Evolutionary conservation across 116 monocot genomes (phyloP).

Genomic region (Cymodocea nodosa): DNA sequence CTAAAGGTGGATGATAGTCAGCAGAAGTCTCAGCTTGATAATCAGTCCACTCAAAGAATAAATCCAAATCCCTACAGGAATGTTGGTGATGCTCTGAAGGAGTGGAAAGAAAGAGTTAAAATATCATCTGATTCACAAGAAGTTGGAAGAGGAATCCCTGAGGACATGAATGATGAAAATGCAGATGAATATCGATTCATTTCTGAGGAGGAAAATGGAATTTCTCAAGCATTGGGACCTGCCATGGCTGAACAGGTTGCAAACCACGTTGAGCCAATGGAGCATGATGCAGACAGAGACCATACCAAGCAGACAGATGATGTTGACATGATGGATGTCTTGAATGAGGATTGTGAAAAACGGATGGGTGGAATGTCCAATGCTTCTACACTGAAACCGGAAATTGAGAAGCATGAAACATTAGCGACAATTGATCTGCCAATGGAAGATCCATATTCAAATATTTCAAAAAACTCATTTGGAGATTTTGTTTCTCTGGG

Average conservation of each 20-base stretch:
- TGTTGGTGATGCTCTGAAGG: conserved; percentile 66
- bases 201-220: conserved; percentile 53
- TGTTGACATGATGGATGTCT: conserved; percentile 13
- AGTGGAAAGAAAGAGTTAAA: conserved; percentile 78
- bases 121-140: conserved; percentile 51
- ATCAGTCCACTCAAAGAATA: conserved; percentile 20
- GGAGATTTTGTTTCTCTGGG: conserved; percentile 42
- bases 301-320: conserved; percentile 30
- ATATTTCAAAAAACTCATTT: conserved; percentile 1
- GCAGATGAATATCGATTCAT: conserved; percentile 65
- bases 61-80: conserved; percentile 73
- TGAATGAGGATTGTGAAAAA: conserved; percentile 23
- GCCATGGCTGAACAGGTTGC: conserved; percentile 64
- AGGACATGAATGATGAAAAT: conserved; percentile 31
- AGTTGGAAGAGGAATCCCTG: conserved; percentile 11
- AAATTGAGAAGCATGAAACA: conserved; percentile 9
- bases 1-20: conserved; percentile 1
- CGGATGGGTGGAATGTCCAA: conserved; percentile 17
- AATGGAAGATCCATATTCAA: conserved; percentile 12
- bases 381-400: conserved; percentile 6
- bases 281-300: conserved; percentile 17
- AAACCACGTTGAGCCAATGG: conserved; percentile 16
- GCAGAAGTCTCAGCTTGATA: not conserved
- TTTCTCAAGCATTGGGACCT: conserved; percentile 65
- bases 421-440: not conserved